Base-by-base conservation (phyloP, 2,329 filamentous ascomycete genomes). In the Scleromitrula shiraiana region DNA sequence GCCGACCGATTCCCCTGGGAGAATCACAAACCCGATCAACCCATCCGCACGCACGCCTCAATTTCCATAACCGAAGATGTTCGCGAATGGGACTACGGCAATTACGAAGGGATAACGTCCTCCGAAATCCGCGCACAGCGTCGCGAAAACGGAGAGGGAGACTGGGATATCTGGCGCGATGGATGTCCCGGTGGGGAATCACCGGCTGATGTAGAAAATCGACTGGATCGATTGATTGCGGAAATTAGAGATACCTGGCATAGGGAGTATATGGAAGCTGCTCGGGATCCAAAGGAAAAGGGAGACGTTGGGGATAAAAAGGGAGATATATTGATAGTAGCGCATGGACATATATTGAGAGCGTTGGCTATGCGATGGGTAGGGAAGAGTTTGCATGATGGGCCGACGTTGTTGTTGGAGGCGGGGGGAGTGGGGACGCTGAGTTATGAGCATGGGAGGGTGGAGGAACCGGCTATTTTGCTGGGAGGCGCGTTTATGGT, bases 81-180 rank as follows among this genome's bases (percentile, higher is more conserved):
- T 49, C 77, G 85, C 14, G 59, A 62, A 50, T 62, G 88, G 88
- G 83, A 93, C 67, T 94, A 95, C 62, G 88, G 86, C 37, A 77
- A 84, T 56, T 95, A 94, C 62, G 88, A 95, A 68, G 88, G 88
- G 7, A 76, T 93, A 62, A 88, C 84, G 29, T 83, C 76, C 53
- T 68, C 73, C 14, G 73, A 88, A 56, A 94, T 94, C 62, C 72
- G 77, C 42, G 71, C 73, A 44, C 60, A 69, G 56, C 76, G 77
- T 42, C 71, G 68, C 51, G 70, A 75, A 59, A 24, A 17, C 7
- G 41, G 37, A 5, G 26, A 50, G 5, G 73, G 70, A 4, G 65
- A 68, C 20, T 94, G 88, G 88, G 85, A 93, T 68, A 94, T 95
- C 55, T 95, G 88, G 88, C 73, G 71, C n/a, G 88, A 94, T 63